A percentile compares a stretch with the other conserved stretches of the same genome.
phyloP scores from a whole-genome alignment of 2,329 filamentous ascomycete species.

The Diaporthe capsici region DNA sequence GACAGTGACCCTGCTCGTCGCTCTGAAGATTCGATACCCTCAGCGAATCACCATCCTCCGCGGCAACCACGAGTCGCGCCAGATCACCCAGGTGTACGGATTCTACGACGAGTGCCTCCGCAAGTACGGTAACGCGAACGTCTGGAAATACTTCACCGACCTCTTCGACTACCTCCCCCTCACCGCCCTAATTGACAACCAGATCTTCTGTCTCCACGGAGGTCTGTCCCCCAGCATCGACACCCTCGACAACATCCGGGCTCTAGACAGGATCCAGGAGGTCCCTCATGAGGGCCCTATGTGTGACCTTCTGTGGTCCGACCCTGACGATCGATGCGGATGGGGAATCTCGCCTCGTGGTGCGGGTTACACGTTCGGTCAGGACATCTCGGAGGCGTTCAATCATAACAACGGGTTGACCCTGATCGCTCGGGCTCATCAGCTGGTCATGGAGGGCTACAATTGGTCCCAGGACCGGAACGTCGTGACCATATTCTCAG shows the following conservation, averaged over 20 bases:
- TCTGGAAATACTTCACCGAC: slow-evolving; percentile 99
- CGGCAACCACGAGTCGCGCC: slow-evolving; percentile 98
- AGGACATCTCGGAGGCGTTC: slow-evolving; percentile 98
- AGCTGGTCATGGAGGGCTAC: slow-evolving; percentile 99
- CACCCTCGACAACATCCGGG: slow-evolving; percentile 94
- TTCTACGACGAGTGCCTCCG: slow-evolving; percentile 99
- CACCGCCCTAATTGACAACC: slow-evolving; percentile 97
- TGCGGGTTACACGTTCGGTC: slow-evolving; percentile 94
- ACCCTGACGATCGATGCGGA: slow-evolving; percentile 95
- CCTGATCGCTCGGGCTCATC: slow-evolving; percentile 94
- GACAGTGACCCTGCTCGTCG: slow-evolving; percentile 95
- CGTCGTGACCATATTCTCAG: slow-evolving; percentile 98
- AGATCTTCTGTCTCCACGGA: slow-evolving; percentile 99
- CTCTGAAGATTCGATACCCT: slow-evolving; percentile 97
- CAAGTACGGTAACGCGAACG: slow-evolving; percentile 99
- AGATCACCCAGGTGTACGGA: slow-evolving; percentile 99
- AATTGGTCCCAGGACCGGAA: slow-evolving; percentile 99
- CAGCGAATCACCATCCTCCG: slow-evolving; percentile 98
- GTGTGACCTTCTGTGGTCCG: slow-evolving; percentile 98
- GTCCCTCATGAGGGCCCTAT: slow-evolving; percentile 98
- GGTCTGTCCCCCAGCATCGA: slow-evolving; percentile 97
- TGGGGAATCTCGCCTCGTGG: slow-evolving; percentile 97
- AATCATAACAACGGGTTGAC: slow-evolving; percentile 99
- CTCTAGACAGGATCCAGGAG: slow-evolving; percentile 96
- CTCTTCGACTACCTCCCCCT: slow-evolving; percentile 98